A percentile compares a stretch with the other conserved stretches of the same genome.
Evolutionary conservation across 2,329 filamentous ascomycete genomes (phyloP).

Genomic region (Whalleya microplaca): DNA sequence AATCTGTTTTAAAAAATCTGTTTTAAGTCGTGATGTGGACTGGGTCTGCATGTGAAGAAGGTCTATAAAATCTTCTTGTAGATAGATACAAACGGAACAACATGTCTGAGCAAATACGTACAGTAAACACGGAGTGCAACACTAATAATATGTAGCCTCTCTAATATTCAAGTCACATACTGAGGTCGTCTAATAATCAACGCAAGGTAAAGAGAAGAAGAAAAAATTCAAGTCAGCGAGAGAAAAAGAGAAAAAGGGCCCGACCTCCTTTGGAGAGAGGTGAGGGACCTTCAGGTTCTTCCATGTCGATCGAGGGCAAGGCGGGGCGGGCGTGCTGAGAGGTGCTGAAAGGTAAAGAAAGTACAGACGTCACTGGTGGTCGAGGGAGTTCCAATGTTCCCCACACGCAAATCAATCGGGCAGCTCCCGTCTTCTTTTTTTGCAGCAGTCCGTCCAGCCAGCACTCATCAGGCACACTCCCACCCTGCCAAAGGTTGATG

Average conservation of each 20-base stretch:
- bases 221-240: conserved; percentile 1
- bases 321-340: conserved; percentile 18
- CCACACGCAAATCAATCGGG: conserved; percentile 17
- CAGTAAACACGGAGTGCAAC: background rate
- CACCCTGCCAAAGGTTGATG: no score
- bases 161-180: no score
- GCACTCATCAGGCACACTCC: no score
- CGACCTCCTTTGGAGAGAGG: conserved; percentile 17
- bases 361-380: conserved; percentile 24
- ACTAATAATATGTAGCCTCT: no score
- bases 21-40: conserved; percentile 5
- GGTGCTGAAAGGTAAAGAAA: background rate
- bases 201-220: background rate
- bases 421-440: no score
- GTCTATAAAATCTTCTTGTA: conserved; percentile 4
- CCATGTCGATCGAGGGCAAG: conserved; percentile 25
- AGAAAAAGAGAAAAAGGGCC: conserved; percentile 10
- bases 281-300: no score
- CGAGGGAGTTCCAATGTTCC: conserved; percentile 5
- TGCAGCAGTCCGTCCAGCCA: no score
- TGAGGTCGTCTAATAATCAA: background rate
- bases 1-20: no score
- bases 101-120: background rate
- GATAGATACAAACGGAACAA: conserved; percentile 12
- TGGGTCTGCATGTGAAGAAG: conserved; percentile 20